Percentiles rank a stretch among this genome's conserved stretches.
phyloP scores from a whole-genome alignment of 495 filamentous ascomycete genomes.

The Aspergillus haitiensis region DNA sequence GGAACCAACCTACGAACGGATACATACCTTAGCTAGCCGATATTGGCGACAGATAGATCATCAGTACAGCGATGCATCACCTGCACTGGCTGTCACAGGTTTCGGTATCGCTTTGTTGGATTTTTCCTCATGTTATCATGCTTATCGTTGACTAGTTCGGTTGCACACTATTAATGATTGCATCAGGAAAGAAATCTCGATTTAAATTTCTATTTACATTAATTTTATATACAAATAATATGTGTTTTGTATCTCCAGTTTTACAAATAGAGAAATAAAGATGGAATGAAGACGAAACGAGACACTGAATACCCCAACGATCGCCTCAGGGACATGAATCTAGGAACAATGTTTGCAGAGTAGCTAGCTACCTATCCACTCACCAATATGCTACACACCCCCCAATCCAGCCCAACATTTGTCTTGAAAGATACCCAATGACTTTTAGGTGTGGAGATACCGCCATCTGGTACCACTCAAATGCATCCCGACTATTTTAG shows the following conservation, averaged over 20 bases:
- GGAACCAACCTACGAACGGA: background rate
- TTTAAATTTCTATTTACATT: too few relatives aligned
- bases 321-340: too few relatives aligned
- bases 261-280: too few relatives aligned
- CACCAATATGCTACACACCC: background rate
- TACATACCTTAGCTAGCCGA: slow-evolving; percentile 3
- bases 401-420: background rate
- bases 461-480: slow-evolving; percentile 22
- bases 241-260: too few relatives aligned
- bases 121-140: background rate
- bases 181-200: too few relatives aligned
- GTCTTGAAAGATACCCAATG: slow-evolving; percentile 3
- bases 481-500: slow-evolving; percentile 1
- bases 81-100: slow-evolving; percentile 16
- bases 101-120: background rate
- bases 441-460: slow-evolving; percentile 13
- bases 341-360: too few relatives aligned
- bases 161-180: background rate
- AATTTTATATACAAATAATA: too few relatives aligned
- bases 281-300: too few relatives aligned
- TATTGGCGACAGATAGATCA: slow-evolving; percentile 15
- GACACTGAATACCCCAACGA: too few relatives aligned
- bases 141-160: background rate
- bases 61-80: slow-evolving; percentile 19
- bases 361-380: too few relatives aligned